Evolutionary conservation across 208 protist species (phyloP).

Genomic region (Spongospora subterranea): DNA sequence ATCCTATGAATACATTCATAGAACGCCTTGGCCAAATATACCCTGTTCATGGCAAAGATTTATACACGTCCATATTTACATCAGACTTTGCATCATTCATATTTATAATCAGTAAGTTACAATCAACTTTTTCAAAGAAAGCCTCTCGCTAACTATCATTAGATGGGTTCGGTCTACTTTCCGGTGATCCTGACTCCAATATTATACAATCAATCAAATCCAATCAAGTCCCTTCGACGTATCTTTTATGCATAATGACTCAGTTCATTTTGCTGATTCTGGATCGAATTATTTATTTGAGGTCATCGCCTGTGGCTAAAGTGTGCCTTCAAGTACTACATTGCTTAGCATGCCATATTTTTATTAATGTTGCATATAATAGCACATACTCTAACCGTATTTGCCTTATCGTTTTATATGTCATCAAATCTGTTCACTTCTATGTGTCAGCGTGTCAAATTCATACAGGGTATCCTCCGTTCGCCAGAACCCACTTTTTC

Average conservation of each 20-base stretch:
- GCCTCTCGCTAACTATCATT: no score
- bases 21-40: background rate
- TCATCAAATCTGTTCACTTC: background rate
- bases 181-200: background rate
- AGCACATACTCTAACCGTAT: background rate
- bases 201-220: background rate
- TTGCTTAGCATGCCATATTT: background rate
- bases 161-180: background rate
- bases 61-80: background rate
- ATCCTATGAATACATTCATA: no score
- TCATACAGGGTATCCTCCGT: background rate
- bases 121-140: no score
- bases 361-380: background rate
- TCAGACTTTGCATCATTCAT: background rate
- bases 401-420: background rate
- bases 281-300: constrained; percentile 1
- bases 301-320: background rate
- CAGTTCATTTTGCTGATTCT: background rate
- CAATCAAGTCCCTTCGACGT: background rate
- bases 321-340: background rate
- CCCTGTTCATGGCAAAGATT: background rate
- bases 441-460: background rate
- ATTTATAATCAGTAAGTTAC: no score
- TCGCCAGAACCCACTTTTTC: background rate
- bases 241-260: background rate